These are phyloP conservation scores for Apiospora arundinis DNA, from an alignment of 2,329 filamentous ascomycete genomes.

Conservation along the genomic window DNA sequence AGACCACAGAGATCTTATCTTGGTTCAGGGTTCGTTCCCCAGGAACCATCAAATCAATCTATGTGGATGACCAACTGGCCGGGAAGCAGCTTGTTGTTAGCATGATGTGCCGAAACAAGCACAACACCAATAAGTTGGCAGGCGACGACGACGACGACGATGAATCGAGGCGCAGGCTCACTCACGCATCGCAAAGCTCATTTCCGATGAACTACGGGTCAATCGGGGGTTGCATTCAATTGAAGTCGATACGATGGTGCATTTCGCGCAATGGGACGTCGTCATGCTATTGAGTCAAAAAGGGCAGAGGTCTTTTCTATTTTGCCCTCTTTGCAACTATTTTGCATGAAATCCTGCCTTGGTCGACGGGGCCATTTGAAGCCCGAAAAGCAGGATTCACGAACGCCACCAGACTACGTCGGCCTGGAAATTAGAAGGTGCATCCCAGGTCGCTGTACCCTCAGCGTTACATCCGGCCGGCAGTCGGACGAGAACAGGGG, in stretches of 20 bases:
- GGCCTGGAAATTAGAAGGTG: slow-evolving; percentile 1
- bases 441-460: slow-evolving; percentile 6
- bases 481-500: slow-evolving; percentile 11
- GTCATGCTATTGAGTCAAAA: not conserved
- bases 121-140: not conserved
- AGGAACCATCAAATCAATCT: not conserved
- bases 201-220: not conserved
- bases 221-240: not conserved
- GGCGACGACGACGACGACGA: not conserved
- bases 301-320: not conserved
- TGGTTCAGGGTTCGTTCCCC: not conserved
- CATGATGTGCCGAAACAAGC: no score
- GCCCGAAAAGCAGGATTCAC: slow-evolving; percentile 12
- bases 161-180: slow-evolving; percentile 1
- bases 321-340: not conserved
- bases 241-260: not conserved
- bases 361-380: slow-evolving; percentile 2
- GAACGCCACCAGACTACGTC: slow-evolving; percentile 9
- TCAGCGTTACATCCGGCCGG: slow-evolving; percentile 15
- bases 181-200: not conserved
- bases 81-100: not conserved
- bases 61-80: not conserved
- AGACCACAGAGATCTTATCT: not conserved
- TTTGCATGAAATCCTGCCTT: slow-evolving; percentile 15
- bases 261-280: not conserved